Conservation (phyloP, 805 yeast genomes). For the Ogataea glucozyma region DNA sequence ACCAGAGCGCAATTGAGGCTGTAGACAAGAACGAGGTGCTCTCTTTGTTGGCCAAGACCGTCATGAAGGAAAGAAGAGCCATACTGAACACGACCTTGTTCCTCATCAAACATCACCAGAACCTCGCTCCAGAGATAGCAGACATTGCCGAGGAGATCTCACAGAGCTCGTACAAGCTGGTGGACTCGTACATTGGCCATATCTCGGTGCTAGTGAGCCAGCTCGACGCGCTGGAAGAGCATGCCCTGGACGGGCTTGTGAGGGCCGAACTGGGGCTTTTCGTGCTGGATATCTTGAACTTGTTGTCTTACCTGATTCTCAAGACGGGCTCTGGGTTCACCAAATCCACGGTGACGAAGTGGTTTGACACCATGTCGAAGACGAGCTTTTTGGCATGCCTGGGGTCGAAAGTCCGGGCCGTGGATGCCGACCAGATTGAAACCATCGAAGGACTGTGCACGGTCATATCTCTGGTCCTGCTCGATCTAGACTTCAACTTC, state of each 20-base stretch:
- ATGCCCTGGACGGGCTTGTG: slow-evolving; percentile 18
- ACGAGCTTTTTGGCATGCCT: slow-evolving; percentile 23
- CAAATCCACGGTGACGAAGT: slow-evolving; percentile 39
- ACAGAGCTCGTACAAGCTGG: slow-evolving; percentile 26
- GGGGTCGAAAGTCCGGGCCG: slow-evolving; percentile 29
- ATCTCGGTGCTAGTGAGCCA: slow-evolving; percentile 13
- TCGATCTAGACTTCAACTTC: slow-evolving; percentile 56
- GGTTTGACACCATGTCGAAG: slow-evolving; percentile 57
- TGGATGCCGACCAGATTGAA: slow-evolving; percentile 16
- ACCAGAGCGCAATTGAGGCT: slow-evolving; percentile 26
- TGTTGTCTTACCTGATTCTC: slow-evolving; percentile 30
- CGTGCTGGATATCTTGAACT: slow-evolving; percentile 28
- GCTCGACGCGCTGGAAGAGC: slow-evolving; percentile 14
- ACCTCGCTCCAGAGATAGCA: slow-evolving; percentile 32
- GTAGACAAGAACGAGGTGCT: slow-evolving; percentile 38
- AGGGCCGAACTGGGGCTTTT: slow-evolving; percentile 18
- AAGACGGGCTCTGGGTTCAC: slow-evolving; percentile 25
- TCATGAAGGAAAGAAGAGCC: slow-evolving; percentile 53
- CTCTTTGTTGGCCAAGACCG: slow-evolving; percentile 38
- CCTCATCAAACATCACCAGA: slow-evolving; percentile 27
- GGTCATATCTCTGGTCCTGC: slow-evolving; percentile 48
- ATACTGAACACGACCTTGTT: slow-evolving; percentile 45
- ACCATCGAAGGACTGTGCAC: slow-evolving; percentile 50
- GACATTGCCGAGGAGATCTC: slow-evolving; percentile 42
- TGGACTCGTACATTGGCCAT: slow-evolving; percentile 32